Evolutionary conservation across 2,329 filamentous ascomycete species (phyloP), one percentile per base, ranked within the genome.

Genomic region (Aspergillus felis): DNA sequence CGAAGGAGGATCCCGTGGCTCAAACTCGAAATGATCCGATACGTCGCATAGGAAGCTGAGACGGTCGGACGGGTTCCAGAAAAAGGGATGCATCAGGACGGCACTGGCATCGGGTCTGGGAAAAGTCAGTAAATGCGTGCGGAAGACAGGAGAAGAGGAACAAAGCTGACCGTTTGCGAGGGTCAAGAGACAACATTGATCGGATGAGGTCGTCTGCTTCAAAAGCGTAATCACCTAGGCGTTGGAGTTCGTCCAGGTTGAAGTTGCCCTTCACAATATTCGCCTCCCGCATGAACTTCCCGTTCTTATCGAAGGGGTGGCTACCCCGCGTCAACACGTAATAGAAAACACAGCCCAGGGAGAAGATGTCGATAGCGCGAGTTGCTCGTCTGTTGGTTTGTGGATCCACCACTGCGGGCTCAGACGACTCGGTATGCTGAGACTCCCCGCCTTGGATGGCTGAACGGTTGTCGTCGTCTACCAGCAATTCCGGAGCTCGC

Each of bases 341-440:
- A 78, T 92, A 97, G 79, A 97, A 99, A n/a, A 99, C 92, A 54
- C 96, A 88, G 1, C 94, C 94, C 38, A 99, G 83, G 0, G 92
- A 96, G 78, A 99, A 99, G 27, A 99, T 96, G 71, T 99, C 94
- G 60, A 97, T 97, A 8, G 94, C 91, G 49, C 94, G 88, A 49
- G 96, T 99, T 6, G 95, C 93, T 53, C 94, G 89, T 58, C 92
- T 87, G 64, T 85, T 86, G 4, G 79, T 81, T 51, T 81, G 64
- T 68, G 81, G 76, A 79, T 83, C 72, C 22, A 85, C 78, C 20
- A 85, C 83, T 12, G 78, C 75, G 2, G 78, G 78, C 59, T 81
- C 78, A 2, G 77, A 80, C 1, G 77, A 76, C 64, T 76, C 77
- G 42, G 71, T 74, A 60, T 74, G 67, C 57, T 74, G 73, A 14